A percentile compares a stretch with the other conserved stretches of the same genome.
Conservation (phyloP, 345 rosid genomes). For the Gossypium thurberi region DNA sequence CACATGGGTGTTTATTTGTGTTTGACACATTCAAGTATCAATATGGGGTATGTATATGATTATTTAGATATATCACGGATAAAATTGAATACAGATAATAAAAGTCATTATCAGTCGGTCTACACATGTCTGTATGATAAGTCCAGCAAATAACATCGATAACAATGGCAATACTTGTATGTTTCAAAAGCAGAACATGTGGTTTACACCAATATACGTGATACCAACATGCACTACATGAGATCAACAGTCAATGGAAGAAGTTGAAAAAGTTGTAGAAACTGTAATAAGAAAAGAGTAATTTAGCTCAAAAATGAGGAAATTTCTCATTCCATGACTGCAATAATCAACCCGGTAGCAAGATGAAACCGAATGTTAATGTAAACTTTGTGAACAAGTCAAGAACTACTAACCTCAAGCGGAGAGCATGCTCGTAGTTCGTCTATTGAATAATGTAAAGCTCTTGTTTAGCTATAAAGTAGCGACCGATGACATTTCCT, state of each 20-base stretch:
- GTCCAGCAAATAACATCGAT: too few relatives aligned
- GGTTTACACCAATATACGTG: not conserved
- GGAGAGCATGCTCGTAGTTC: not conserved
- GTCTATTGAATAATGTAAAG: constrained; percentile 39
- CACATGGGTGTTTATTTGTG: too few relatives aligned
- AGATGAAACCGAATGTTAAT: not conserved
- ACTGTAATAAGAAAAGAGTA: not conserved
- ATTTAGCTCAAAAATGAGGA: not conserved
- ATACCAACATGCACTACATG: not conserved
- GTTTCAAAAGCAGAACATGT: constrained; percentile 2
- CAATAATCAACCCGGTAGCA: too few relatives aligned
- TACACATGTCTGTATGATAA: not conserved
- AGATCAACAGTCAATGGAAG: not conserved
- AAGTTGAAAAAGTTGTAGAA: not conserved
- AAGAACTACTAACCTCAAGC: not conserved
- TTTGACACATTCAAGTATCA: too few relatives aligned
- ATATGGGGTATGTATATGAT: too few relatives aligned
- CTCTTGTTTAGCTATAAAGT: constrained; percentile 63
- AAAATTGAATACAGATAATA: not conserved
- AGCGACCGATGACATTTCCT: constrained; percentile 55
- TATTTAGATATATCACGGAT: too few relatives aligned
- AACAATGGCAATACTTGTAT: not conserved
- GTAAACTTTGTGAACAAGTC: not conserved
- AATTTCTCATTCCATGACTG: not conserved
- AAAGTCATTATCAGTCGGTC: not conserved